Base-by-base conservation (phyloP, 768 basidiomycete species). In the Trametes elegans region DNA sequence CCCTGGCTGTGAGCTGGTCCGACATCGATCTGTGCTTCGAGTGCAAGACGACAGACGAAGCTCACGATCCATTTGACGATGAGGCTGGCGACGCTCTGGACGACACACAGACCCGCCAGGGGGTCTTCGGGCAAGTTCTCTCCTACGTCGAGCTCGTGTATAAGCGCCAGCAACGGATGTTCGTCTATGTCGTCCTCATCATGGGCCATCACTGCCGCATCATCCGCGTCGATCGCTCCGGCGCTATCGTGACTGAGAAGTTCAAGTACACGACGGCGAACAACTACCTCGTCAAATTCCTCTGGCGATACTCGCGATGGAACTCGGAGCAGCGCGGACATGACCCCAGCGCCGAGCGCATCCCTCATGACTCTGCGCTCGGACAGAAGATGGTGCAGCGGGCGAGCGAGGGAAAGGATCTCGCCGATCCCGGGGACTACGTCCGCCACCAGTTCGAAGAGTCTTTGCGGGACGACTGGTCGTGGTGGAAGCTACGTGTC, bases 1-100 rank as follows among this genome's bases (percentile, higher is more conserved):
- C 34, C 9, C 55, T 55, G 21, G 24, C 85, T 6, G 38, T 35
- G 8, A 26, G 45, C 9, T 53, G 51, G 51, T 35, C 51, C 13
- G 14, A 6, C 0, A 34, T 53, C 35, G 51, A 53, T n/a, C 29
- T 53, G 2, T 35, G 34, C 18, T n/a, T 49, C 48, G 48, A 49
- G 26, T 49, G 31, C 48, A 49, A 49, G 38, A 32, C 7, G 27
- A 19, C 18, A 10, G 2, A 9, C 2, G 9, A 26, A 6, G 19
- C 5, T 16, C 18, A 28, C 26, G 48, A 49, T 21, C 48, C 48
- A 9, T 49, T 49, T 18, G 48, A 49, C n/a, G 48, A 49, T 1
- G 19, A 5, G 16, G 3, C 10, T 14, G 48, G 21, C 14, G n/a
- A 7, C 9, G 8, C 16, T 27, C 36, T 39, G n/a, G 8, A 36